These are phyloP conservation scores for Trypanosoma congolense DNA, from an alignment of 208 protist genomes.

Conservation along the genomic window DNA sequence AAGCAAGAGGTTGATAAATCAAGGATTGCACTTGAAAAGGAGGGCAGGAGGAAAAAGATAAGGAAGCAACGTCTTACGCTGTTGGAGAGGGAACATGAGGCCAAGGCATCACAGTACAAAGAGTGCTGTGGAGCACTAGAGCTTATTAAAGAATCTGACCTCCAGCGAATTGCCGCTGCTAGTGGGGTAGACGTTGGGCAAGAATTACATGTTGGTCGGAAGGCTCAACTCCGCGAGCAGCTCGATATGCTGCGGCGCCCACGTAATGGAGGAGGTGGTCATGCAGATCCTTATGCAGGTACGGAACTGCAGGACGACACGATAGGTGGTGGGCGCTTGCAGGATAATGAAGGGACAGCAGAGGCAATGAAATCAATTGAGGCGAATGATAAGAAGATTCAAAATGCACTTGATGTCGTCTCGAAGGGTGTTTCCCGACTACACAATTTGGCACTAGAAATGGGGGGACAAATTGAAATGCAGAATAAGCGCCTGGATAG, in stretches of 20 bases:
- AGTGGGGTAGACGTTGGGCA: conserved; percentile 33
- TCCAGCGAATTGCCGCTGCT: conserved; percentile 27
- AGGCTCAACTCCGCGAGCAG: conserved; percentile 49
- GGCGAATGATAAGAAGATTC: conserved; percentile 58
- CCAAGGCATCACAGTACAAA: conserved; percentile 31
- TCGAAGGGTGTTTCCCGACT: conserved; percentile 50
- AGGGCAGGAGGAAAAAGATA: conserved; percentile 50
- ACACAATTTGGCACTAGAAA: conserved; percentile 45
- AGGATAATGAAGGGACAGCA: conserved; percentile 53
- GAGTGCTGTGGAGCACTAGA: conserved; percentile 48
- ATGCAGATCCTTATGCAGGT: conserved; percentile 23
- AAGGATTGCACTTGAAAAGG: conserved; percentile 32
- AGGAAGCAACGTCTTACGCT: conserved; percentile 39
- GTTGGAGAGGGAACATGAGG: conserved; percentile 35
- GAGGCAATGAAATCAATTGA: conserved; percentile 61
- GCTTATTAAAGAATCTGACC: conserved; percentile 46
- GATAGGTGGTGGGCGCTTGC: conserved; percentile 52
- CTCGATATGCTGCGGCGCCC: conserved; percentile 37
- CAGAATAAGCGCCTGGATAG: conserved; percentile 65
- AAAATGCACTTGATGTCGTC: conserved; percentile 53
- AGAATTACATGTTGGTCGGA: conserved; percentile 43
- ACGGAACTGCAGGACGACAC: conserved; percentile 42
- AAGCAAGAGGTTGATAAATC: conserved; percentile 38
- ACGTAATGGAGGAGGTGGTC: conserved; percentile 15
- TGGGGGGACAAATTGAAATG: conserved; percentile 59